Conservation (phyloP, 805 yeast species). For the Candida chauliodis region DNA sequence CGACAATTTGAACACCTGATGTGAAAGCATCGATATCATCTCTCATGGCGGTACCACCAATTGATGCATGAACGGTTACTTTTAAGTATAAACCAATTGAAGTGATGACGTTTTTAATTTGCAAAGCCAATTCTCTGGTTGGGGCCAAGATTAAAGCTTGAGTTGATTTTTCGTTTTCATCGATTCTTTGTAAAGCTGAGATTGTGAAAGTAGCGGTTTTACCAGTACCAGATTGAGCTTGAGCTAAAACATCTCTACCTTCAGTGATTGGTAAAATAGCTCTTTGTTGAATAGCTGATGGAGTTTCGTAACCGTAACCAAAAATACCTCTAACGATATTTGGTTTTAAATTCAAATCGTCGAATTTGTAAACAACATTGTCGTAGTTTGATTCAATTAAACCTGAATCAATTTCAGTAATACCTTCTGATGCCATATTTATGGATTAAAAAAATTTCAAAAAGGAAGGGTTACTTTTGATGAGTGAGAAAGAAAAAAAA, state of each 20-base stretch:
- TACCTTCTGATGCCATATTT: constrained; percentile 53
- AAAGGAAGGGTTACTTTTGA: background rate
- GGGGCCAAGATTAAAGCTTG: constrained; percentile 96
- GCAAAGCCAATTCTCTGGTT: constrained; percentile 95
- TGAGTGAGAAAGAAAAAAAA: constrained; percentile 1
- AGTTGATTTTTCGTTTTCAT: constrained; percentile 65
- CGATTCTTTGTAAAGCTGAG: constrained; percentile 69
- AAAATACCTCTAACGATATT: constrained; percentile 74
- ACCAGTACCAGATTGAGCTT: constrained; percentile 89
- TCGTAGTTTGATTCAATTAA: constrained; percentile 94
- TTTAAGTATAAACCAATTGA: constrained; percentile 89
- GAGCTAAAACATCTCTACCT: constrained; percentile 73
- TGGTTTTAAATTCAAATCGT: constrained; percentile 71
- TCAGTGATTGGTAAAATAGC: constrained; percentile 76
- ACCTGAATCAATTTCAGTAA: constrained; percentile 75
- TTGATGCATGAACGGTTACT: constrained; percentile 90
- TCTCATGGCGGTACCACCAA: constrained; percentile 91
- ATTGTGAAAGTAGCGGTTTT: constrained; percentile 88
- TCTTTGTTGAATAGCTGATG: constrained; percentile 78
- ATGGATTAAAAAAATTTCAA: background rate
- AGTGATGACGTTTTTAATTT: constrained; percentile 89
- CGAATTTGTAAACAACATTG: constrained; percentile 72
- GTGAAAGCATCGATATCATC: constrained; percentile 84
- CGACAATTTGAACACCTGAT: constrained; percentile 87
- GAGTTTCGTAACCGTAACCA: constrained; percentile 77